Evolutionary conservation across 257 asterid species (phyloP).

Genomic region (Fraxinus excelsior): DNA sequence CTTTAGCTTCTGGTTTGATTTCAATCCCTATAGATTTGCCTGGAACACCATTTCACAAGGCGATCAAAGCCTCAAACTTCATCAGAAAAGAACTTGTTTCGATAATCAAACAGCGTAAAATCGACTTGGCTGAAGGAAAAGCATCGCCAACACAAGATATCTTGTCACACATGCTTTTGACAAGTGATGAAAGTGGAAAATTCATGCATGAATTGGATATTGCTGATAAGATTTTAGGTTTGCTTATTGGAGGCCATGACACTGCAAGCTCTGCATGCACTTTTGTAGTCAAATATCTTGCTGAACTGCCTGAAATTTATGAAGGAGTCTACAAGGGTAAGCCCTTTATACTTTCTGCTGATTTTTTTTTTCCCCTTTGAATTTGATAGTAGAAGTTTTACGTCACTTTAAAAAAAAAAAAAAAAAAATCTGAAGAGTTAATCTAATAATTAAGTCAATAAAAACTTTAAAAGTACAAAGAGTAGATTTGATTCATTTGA

Average conservation of each 20-base stretch:
- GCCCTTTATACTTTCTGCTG: background rate
- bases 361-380: background rate
- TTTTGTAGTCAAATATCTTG: constrained; percentile 45
- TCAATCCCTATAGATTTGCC: constrained; percentile 56
- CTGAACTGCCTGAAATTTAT: constrained; percentile 47
- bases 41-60: constrained; percentile 57
- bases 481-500: background rate
- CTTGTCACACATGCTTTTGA: constrained; percentile 48
- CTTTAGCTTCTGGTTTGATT: constrained; percentile 49
- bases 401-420: background rate
- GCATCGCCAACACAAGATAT: constrained; percentile 49
- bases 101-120: constrained; percentile 46
- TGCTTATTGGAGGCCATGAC: constrained; percentile 55
- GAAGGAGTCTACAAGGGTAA: constrained; percentile 46
- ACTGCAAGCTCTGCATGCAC: constrained; percentile 60
- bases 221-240: constrained; percentile 51
- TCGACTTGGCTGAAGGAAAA: constrained; percentile 45
- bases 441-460: background rate
- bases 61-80: constrained; percentile 45
- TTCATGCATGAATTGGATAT: constrained; percentile 44
- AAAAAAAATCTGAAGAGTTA: background rate
- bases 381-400: background rate
- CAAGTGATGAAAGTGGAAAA: constrained; percentile 43
- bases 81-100: constrained; percentile 44
- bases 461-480: background rate